phyloP scores from a whole-genome alignment of 495 filamentous ascomycete genomes.

The Trichodelitschia bisporula region DNA sequence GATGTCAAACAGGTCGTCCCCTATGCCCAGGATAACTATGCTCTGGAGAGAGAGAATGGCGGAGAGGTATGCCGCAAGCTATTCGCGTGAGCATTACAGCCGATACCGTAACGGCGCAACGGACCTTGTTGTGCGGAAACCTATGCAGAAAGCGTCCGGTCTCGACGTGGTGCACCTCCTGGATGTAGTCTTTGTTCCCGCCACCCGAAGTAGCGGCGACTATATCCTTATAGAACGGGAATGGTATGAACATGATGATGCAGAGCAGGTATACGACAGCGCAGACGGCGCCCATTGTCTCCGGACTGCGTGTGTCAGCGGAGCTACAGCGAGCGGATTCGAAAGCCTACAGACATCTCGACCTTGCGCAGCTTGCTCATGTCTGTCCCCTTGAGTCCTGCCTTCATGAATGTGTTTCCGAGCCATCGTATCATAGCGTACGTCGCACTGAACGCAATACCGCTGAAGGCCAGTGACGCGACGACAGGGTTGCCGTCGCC shows the following conservation, averaged over 20 bases:
- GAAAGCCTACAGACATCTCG: conserved; percentile 36
- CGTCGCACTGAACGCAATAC: conserved; percentile 52
- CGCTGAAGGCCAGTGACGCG: conserved; percentile 66
- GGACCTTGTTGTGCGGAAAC: conserved; percentile 84
- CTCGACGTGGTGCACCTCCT: conserved; percentile 35
- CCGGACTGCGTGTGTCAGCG: conserved; percentile 34
- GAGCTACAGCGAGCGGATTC: too few species aligned
- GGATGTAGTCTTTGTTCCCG: conserved; percentile 60
- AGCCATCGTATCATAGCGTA: conserved; percentile 86
- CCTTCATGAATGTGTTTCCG: conserved; percentile 68
- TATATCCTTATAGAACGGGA: conserved; percentile 94
- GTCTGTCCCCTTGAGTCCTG: conserved; percentile 78
- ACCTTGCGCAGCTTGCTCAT: conserved; percentile 53
- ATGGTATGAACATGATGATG: conserved; percentile 81
- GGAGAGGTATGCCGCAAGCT: conserved; percentile 87
- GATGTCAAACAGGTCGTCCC: conserved; percentile 94
- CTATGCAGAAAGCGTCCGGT: conserved; percentile 60
- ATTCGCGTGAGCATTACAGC: conserved; percentile 81
- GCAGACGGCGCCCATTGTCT: conserved; percentile 93
- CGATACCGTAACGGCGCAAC: conserved; percentile 56
- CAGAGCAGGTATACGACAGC: conserved; percentile 74
- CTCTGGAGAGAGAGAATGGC: conserved; percentile 77
- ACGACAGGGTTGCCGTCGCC: conserved; percentile 75
- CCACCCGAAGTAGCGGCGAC: conserved; percentile 88
- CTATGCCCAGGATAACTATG: conserved; percentile 73